Evolutionary conservation across 345 rosid species (phyloP).

Genomic region (Aquilaria sinensis): DNA sequence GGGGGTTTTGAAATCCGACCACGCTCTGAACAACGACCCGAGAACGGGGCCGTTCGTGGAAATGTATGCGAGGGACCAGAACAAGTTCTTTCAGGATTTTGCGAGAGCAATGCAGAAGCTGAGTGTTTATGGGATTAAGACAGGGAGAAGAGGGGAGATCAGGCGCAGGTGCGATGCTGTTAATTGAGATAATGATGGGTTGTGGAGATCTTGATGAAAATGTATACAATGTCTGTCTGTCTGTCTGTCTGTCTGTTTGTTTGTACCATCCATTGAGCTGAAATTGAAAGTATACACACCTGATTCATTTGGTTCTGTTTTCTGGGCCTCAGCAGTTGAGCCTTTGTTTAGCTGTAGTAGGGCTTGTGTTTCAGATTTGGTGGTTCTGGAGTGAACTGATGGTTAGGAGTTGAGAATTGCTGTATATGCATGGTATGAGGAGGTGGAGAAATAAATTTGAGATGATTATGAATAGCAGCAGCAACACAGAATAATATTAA

Average conservation of each 20-base stretch:
- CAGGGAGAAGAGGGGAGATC: slow-evolving; percentile 87
- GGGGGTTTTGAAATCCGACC: slow-evolving; percentile 77
- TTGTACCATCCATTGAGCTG: neutral
- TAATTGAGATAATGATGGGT: slow-evolving; percentile 27
- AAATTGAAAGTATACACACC: no score
- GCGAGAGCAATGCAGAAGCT: slow-evolving; percentile 79
- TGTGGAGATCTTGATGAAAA: neutral
- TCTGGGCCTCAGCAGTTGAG: no score
- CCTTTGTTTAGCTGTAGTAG: no score
- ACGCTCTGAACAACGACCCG: slow-evolving; percentile 44
- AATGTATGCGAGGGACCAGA: slow-evolving; percentile 59
- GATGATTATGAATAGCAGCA: no score
- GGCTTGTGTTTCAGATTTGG: no score
- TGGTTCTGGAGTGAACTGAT: no score
- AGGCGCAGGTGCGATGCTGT: slow-evolving; percentile 86
- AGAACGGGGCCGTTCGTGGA: slow-evolving; percentile 64
- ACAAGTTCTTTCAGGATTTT: slow-evolving; percentile 60
- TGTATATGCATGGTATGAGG: no score
- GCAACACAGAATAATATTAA: no score
- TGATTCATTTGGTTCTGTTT: no score
- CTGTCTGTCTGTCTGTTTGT: neutral
- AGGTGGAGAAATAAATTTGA: no score
- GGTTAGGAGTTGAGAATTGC: no score
- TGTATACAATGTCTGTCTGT: neutral
- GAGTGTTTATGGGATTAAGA: slow-evolving; percentile 58